Evolutionary conservation across 2,329 filamentous ascomycete species (phyloP), one percentile per base, ranked within the genome.

Genomic region (Penicillium sclerotiorum): DNA sequence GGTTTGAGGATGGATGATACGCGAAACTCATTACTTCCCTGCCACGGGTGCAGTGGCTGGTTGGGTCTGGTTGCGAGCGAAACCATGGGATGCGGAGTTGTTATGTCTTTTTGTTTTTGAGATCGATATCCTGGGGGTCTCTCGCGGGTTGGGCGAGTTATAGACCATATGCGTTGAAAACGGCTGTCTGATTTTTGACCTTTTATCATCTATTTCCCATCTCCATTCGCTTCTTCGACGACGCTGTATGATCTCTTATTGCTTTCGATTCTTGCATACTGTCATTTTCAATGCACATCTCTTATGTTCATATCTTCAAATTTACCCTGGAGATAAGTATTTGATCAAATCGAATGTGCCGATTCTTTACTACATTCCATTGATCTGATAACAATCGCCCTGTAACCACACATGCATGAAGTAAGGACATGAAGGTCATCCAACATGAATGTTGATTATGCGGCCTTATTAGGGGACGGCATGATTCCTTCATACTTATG

Each of bases 31-130:
- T 63, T 65, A 47, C 60, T 66, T 62, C 52, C 57, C 59, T 55
- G 56, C 60, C 59, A 63, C 60, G 36, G 64, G 60, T 61, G 60
- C n/a, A 36, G 33, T 64, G 62, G 57, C 54, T 54, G 61, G 63
- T 61, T 58, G 53, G 62, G 52, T 58, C 53, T 59, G 62, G 53
- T 63, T 60, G 59, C 53, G 53, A 64, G 59, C 55, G 61, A 62
- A 64, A 69, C 65, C 66, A 66, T 65, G 62, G 68, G 67, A 66
- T 70, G 66, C 58, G 69, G 68, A 70, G 68, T 70, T 69, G 58
- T 28, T 28, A 28, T 65, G n/a, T n/a, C n/a, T n/a, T n/a, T n/a
- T 62, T 49, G 57, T 50, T 53, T 49, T 59, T 59, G 55, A 57
- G 59, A 53, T 61, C 58, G 58, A 62, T 62, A 62, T 62, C 59